phyloP scores from a whole-genome alignment of 495 filamentous ascomycete species.

The Penicillium tannophilum region DNA sequence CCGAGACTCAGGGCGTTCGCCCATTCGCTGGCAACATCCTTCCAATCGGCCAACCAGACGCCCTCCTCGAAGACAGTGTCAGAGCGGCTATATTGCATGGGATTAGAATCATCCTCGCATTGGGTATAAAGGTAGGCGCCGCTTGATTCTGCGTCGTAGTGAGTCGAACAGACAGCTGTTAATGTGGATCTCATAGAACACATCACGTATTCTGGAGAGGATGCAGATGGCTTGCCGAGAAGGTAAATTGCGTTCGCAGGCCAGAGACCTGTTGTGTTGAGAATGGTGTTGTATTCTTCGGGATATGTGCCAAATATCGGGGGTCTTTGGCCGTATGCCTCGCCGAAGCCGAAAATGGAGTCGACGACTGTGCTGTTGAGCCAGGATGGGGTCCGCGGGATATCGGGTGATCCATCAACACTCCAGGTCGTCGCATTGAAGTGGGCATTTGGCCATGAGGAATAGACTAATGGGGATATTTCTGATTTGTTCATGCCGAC shows the following conservation, averaged over 20 bases:
- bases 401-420: constrained; percentile 13
- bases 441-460: constrained; percentile 51
- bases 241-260: constrained; percentile 60
- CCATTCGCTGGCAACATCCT: constrained; percentile 60
- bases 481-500: constrained; percentile 60
- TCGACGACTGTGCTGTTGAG: constrained; percentile 65
- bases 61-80: constrained; percentile 35
- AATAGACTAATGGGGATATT: constrained; percentile 63
- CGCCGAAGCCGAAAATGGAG: constrained; percentile 67
- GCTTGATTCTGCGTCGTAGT: constrained; percentile 57
- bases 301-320: constrained; percentile 69
- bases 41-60: constrained; percentile 53
- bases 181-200: constrained; percentile 62
- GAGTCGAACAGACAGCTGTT: constrained; percentile 62
- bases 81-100: constrained; percentile 52
- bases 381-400: constrained; percentile 35
- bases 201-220: constrained; percentile 54
- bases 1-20: constrained; percentile 57
- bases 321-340: constrained; percentile 48
- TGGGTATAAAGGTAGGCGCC: constrained; percentile 55
- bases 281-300: constrained; percentile 62
- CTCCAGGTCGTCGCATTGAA: constrained; percentile 42
- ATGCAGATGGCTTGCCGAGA: constrained; percentile 51
- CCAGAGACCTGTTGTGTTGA: constrained; percentile 50
- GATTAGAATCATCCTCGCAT: constrained; percentile 58